phyloP scores from a whole-genome alignment of 129 eudicot genomes.

The Centella asiatica region DNA sequence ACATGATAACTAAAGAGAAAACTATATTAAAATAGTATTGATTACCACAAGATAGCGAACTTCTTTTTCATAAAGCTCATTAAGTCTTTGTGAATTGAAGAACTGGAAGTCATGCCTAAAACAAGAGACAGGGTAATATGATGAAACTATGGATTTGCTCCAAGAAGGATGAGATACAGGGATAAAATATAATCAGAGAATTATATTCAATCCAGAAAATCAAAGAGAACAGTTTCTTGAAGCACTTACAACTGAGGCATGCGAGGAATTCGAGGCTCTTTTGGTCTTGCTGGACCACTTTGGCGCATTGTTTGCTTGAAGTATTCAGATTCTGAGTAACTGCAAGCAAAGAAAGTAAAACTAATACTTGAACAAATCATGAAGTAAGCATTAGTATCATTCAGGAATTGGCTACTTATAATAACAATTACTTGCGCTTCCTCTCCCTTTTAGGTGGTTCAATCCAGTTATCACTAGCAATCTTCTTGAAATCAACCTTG shows the following conservation, averaged over 20 bases:
- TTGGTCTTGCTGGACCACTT: constrained; percentile 88
- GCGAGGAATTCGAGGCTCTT: constrained; percentile 96
- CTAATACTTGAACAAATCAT: not conserved
- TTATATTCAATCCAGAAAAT: not conserved
- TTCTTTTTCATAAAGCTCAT: constrained; percentile 94
- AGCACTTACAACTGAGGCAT: constrained; percentile 88
- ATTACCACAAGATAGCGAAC: constrained; percentile 94
- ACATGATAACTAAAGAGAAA: not conserved
- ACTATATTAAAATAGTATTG: not conserved
- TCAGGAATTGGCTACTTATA: not conserved
- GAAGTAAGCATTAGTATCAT: not conserved
- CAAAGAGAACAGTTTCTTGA: not conserved
- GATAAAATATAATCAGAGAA: not conserved
- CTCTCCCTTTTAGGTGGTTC: constrained; percentile 94
- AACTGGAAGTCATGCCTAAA: constrained; percentile 96
- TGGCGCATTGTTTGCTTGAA: constrained; percentile 99
- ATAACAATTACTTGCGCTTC: constrained; percentile 73
- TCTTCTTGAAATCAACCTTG: constrained; percentile 88
- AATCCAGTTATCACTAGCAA: constrained; percentile 88
- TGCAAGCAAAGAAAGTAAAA: constrained; percentile 11
- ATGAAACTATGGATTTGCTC: not conserved
- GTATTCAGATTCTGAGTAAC: constrained; percentile 98
- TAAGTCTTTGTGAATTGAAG: constrained; percentile 92
- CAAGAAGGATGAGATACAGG: not conserved
- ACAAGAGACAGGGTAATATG: constrained; percentile 1